Evolutionary conservation across 768 basidiomycete species (phyloP), one percentile per base, ranked within the genome.

Genomic region (Trametes gibbosa): DNA sequence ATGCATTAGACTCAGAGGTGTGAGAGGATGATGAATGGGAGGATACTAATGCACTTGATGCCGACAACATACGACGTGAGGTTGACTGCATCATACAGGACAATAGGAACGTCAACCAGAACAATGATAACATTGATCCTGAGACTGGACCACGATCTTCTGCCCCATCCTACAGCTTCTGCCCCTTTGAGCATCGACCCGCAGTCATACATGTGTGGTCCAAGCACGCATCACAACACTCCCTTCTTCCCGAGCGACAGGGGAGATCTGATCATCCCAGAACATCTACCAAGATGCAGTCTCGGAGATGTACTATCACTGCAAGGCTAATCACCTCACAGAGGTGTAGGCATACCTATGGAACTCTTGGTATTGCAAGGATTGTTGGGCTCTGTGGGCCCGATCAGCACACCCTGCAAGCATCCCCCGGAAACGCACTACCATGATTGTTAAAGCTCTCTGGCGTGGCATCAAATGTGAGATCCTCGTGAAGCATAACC

Each of bases 291-390:
- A 17, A 9, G 27, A 29, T 10, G 42, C 52, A 1, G 52, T 41
- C 27, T 12, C 8, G 13, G 52, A 53, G n/a, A 39, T 29, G 51
- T 42, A 53, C n/a, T 13, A n/a, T 6, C 21, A 39, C 17, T 40
- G 39, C 39, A 10, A 41, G n/a, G 12, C 21, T 12, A 53, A 39
- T 42, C 7, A 27, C 5, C 37, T 40, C 7, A 4, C 25, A 2
- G 46, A 48, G 25, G 67, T 67, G 24, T 72, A 67, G 69, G 70
- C 68, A 10, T 70, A 72, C 55, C 29, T 72, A 23, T 72, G 71
- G 69, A 70, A 67, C 41, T 55, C 59, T 13, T 72, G 72, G 72
- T 73, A 72, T 58, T 56, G 52, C 10, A 66, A 61, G 19, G 50
- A 63, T 8, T 67, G 67, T 45, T 73, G 72, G 71, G 24, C 13